These are phyloP conservation scores for Clavispora carvajalis DNA, from an alignment of 805 yeast genomes.

Conservation along the genomic window DNA sequence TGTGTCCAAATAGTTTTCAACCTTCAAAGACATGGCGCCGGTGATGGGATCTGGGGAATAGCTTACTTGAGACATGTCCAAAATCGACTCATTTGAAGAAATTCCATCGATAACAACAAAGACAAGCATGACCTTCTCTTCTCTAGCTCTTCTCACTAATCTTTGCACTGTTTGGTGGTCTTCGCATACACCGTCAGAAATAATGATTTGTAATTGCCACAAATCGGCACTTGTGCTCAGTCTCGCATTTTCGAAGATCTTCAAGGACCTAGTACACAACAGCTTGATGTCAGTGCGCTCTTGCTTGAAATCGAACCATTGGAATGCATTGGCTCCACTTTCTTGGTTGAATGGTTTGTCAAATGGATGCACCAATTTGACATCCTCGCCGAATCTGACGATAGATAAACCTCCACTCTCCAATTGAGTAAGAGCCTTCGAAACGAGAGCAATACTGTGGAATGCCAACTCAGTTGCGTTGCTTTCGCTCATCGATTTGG, in stretches of 20 bases:
- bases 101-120: conserved; percentile 93
- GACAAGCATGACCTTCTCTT: conserved; percentile 88
- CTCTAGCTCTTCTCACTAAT: conserved; percentile 86
- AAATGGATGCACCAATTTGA: conserved; percentile 84
- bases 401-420: conserved; percentile 92
- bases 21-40: conserved; percentile 70
- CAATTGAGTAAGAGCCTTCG: conserved; percentile 87
- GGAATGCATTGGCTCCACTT: conserved; percentile 78
- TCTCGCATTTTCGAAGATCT: conserved; percentile 61
- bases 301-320: conserved; percentile 87
- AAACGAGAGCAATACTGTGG: conserved; percentile 88
- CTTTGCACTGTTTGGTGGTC: conserved; percentile 80
- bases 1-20: conserved; percentile 79
- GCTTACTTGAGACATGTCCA: conserved; percentile 91
- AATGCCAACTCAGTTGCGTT: conserved; percentile 86
- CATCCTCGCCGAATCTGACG: conserved; percentile 82
- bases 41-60: conserved; percentile 59
- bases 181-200: conserved; percentile 97
- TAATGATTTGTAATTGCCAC: conserved; percentile 90
- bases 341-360: conserved; percentile 79
- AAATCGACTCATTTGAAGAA: conserved; percentile 73
- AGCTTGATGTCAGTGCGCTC: conserved; percentile 76
- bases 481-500: conserved; percentile 95
- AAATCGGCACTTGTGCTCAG: conserved; percentile 49
- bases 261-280: conserved; percentile 66